These are phyloP conservation scores for Aureobasidium musti DNA, from an alignment of 2,329 filamentous ascomycete genomes.

Conservation along the genomic window DNA sequence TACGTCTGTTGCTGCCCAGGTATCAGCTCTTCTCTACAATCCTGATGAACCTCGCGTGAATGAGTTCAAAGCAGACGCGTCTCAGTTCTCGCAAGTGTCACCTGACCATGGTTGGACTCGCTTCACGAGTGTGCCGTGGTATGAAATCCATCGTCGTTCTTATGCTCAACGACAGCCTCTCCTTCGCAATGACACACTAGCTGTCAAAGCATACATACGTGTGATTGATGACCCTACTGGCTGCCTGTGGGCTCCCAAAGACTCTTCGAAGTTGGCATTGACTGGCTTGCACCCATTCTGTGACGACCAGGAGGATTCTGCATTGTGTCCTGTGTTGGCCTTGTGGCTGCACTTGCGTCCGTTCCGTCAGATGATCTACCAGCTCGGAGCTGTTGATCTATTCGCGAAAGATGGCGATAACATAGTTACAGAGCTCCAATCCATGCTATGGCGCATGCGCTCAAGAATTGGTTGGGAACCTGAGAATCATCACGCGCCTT, in stretches of 20 bases:
- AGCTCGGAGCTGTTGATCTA: conserved; percentile 35
- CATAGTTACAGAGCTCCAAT: background rate
- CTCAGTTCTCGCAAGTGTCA: conserved; percentile 61
- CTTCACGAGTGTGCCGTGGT: conserved; percentile 58
- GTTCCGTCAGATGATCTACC: conserved; percentile 59
- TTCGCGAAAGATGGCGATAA: background rate
- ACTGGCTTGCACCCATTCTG: conserved; percentile 58
- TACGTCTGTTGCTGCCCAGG: conserved; percentile 57
- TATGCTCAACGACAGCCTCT: conserved; percentile 60
- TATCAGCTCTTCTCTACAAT: conserved; percentile 64
- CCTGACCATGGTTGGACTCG: conserved; percentile 66
- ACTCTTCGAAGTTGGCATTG: conserved; percentile 53
- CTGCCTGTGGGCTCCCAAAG: conserved; percentile 53
- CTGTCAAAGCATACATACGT: conserved; percentile 63
- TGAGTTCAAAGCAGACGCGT: conserved; percentile 57
- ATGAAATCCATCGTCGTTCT: conserved; percentile 59
- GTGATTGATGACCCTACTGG: conserved; percentile 62
- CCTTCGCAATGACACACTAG: conserved; percentile 61
- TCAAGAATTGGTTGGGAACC: background rate
- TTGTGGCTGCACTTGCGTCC: conserved; percentile 62
- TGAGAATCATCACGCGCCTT: background rate
- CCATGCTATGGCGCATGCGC: conserved; percentile 23
- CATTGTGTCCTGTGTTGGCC: conserved; percentile 52
- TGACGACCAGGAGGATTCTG: background rate
- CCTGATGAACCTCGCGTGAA: conserved; percentile 62